Base-by-base conservation (phyloP, 2,329 filamentous ascomycete species). In the Chlorencoelia australis region DNA sequence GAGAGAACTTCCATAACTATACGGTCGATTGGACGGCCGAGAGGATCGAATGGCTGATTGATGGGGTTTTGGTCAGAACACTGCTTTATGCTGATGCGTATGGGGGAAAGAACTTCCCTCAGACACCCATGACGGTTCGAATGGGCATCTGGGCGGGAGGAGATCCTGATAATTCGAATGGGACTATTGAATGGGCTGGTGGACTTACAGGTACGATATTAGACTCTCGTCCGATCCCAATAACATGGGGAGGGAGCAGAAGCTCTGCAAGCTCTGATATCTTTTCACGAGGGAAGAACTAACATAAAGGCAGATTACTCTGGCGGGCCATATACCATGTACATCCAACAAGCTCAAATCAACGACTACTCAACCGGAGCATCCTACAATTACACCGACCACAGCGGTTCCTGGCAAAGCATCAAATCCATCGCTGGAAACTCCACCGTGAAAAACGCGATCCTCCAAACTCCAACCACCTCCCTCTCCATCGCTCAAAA, bases 101-200 rank as follows among this genome's bases (percentile, higher is more conserved):
- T 54, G 69, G 69, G 47, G 75, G 75, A 9, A 56, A 69, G 33
- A 71, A 71, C 54, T 88, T 74, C 56, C 83, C 83, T 0, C 83
- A 89, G 55, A 87, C 82, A 0, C 83, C 83, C 1, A 81, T 82
- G 76, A 73, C 74, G 33, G 59, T 84, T 33, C 75, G 73, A 35
- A 52, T 84, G 13, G 79, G 79, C 36, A 77, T 81, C 47, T 80
- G 75, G 69, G 71, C 79, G 34, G 68, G 73, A 38, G 68, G 77
- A 43, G 68, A 83, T 45, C 60, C 73, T 5, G 53, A 62, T 26
- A 57, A 78, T 52, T 58, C 69, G 27, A 28, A 68, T 33, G 66
- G 70, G 9, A 81, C 75, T 2, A 71, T 79, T 34, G 63, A 75
- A 38, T 85, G 80, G 80, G 80, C 80, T 39, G 79, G 79, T 37